Percentiles rank a stretch among this genome's conserved stretches.
phyloP scores from a whole-genome alignment of 441 rosid genomes.

The Gossypium schwendimanii region DNA sequence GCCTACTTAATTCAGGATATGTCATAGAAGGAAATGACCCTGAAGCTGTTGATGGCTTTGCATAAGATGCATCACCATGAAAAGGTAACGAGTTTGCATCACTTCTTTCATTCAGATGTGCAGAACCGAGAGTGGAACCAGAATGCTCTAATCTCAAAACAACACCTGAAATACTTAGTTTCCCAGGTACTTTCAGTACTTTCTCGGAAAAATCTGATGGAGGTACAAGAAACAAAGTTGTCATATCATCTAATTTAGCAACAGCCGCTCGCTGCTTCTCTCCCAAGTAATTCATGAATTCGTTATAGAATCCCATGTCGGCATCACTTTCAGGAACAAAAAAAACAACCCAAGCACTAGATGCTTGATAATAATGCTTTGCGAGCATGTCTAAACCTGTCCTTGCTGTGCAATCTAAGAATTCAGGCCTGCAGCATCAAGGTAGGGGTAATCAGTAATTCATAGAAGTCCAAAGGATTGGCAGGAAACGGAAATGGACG shows the following conservation, averaged over 20 bases:
- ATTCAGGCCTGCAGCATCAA: slow-evolving; percentile 67
- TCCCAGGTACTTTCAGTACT: slow-evolving; percentile 87
- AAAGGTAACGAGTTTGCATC: slow-evolving; percentile 27
- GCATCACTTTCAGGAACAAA: slow-evolving; percentile 87
- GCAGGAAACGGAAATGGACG: neutral
- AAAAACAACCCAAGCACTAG: slow-evolving; percentile 87
- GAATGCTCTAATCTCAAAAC: slow-evolving; percentile 61
- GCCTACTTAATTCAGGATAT: slow-evolving; percentile 31
- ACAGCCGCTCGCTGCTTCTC: slow-evolving; percentile 99
- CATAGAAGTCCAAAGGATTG: neutral
- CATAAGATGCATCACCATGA: slow-evolving; percentile 42
- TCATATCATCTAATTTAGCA: slow-evolving; percentile 79
- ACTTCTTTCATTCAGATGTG: slow-evolving; percentile 39
- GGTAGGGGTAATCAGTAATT: slow-evolving; percentile 4
- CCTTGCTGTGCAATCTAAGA: slow-evolving; percentile 92
- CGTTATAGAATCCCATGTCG: slow-evolving; percentile 78
- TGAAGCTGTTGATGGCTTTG: slow-evolving; percentile 32
- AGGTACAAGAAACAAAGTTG: slow-evolving; percentile 91
- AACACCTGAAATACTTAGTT: slow-evolving; percentile 90
- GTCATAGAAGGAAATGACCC: slow-evolving; percentile 26
- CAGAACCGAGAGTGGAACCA: slow-evolving; percentile 39
- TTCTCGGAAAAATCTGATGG: slow-evolving; percentile 94
- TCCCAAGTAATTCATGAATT: slow-evolving; percentile 85
- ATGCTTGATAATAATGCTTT: slow-evolving; percentile 90
- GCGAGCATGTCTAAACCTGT: slow-evolving; percentile 94